phyloP scores from a whole-genome alignment of 148 eudicot species.

The Rhododendron griersonianum region DNA sequence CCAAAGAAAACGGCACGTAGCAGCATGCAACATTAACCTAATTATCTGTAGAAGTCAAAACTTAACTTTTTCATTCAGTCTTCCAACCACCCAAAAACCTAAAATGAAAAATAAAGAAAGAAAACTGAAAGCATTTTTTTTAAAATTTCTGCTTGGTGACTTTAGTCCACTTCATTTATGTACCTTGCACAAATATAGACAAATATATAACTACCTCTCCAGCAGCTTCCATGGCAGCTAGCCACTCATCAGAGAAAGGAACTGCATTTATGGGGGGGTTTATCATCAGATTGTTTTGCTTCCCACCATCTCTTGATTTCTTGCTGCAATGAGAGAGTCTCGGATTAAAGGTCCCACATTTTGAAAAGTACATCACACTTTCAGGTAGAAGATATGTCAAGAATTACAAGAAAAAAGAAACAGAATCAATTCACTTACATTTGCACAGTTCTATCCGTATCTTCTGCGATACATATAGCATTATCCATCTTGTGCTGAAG shows the following conservation, averaged over 20 bases:
- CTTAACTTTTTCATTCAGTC: not conserved
- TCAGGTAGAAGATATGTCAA: not conserved
- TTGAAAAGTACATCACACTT: not conserved
- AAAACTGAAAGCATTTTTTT: not conserved
- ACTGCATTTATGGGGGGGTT: slow-evolving; percentile 50
- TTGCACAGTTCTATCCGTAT: slow-evolving; percentile 9
- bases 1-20: not conserved
- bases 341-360: not conserved
- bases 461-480: slow-evolving; percentile 11
- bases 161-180: not conserved
- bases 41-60: not conserved
- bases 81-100: not conserved
- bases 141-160: not conserved
- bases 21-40: not conserved
- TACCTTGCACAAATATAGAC: not conserved
- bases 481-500: slow-evolving; percentile 14
- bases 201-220: slow-evolving; percentile 68
- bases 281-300: slow-evolving; percentile 14
- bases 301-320: slow-evolving; percentile 26
- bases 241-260: slow-evolving; percentile 99
- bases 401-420: not conserved
- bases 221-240: slow-evolving; percentile 96
- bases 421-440: slow-evolving; percentile 25
- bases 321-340: slow-evolving; percentile 36
- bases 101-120: not conserved